These are phyloP conservation scores for Sporormia fimetaria DNA, from an alignment of 495 filamentous ascomycete genomes.

Conservation along the genomic window DNA sequence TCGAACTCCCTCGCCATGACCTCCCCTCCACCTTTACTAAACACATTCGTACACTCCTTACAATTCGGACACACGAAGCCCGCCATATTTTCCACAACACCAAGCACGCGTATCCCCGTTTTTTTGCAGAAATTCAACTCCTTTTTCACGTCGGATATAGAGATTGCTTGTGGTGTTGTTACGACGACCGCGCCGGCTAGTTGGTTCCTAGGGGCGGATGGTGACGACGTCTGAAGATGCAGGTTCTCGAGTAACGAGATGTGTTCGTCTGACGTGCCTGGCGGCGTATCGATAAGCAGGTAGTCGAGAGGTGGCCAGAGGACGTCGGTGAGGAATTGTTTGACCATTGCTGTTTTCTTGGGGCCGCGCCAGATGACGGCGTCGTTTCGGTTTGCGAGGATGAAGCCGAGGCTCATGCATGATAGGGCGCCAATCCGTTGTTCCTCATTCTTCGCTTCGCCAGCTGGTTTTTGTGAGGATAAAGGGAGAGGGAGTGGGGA, in stretches of 20 bases:
- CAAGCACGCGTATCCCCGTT: conserved; percentile 67
- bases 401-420: conserved; percentile 89
- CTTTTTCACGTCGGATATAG: conserved; percentile 86
- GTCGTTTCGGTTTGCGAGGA: conserved; percentile 70
- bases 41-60: conserved; percentile 84
- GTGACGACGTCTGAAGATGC: conserved; percentile 37
- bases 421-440: conserved; percentile 50
- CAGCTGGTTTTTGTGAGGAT: not conserved
- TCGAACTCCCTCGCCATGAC: conserved; percentile 80
- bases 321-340: conserved; percentile 86
- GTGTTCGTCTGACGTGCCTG: conserved; percentile 93
- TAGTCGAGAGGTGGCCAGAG: conserved; percentile 83
- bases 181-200: conserved; percentile 79
- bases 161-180: conserved; percentile 90
- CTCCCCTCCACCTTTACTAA: conserved; percentile 77
- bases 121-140: conserved; percentile 94
- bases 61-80: conserved; percentile 95
- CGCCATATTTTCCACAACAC: conserved; percentile 95
- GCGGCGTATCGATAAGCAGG: conserved; percentile 89
- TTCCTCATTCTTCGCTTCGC: not conserved
- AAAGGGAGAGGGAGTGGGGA: conserved; percentile 2
- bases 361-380: conserved; percentile 95
- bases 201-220: conserved; percentile 35
- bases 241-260: conserved; percentile 86
- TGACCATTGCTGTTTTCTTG: conserved; percentile 98